phyloP scores from a whole-genome alignment of 1,139 yeast genomes.

The Yamadazyma triangularis region DNA sequence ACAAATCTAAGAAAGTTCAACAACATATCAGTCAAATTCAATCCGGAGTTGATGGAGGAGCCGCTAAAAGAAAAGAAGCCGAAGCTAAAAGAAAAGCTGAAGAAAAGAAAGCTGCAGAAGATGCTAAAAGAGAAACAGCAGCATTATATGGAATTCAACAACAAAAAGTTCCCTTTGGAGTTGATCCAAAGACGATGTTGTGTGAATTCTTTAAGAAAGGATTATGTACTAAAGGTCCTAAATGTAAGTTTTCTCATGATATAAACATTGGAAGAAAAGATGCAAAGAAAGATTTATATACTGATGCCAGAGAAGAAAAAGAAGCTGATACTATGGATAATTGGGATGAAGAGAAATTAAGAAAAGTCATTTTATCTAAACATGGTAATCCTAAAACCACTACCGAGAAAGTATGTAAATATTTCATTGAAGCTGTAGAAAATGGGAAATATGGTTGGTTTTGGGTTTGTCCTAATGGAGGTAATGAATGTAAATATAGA shows the following conservation, averaged over 20 bases:
- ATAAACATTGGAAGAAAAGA: conserved; percentile 81
- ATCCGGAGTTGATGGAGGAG: conserved; percentile 59
- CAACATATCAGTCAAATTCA: conserved; percentile 72
- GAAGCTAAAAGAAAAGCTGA: conserved; percentile 70
- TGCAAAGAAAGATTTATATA: conserved; percentile 85
- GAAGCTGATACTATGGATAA: conserved; percentile 88
- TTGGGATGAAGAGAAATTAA: conserved; percentile 96
- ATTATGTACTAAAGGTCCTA: conserved; percentile 80
- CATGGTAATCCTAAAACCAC: conserved; percentile 94
- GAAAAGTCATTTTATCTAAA: conserved; percentile 81
- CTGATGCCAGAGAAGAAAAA: conserved; percentile 76
- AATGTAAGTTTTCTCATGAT: conserved; percentile 95
- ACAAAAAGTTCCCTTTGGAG: conserved; percentile 95
- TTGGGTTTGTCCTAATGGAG: conserved; percentile 97
- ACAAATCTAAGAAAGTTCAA: conserved; percentile 90
- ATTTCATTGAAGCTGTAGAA: conserved; percentile 94
- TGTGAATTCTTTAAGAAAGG: conserved; percentile 93
- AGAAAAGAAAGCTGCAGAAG: conserved; percentile 89
- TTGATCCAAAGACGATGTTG: conserved; percentile 90
- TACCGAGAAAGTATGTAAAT: conserved; percentile 92
- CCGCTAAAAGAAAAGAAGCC: conserved; percentile 70
- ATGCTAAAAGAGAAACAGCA: conserved; percentile 82
- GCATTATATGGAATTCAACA: conserved; percentile 67
- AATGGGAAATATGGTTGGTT: conserved; percentile 99
- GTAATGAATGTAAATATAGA: conserved; percentile 86